Conservation (phyloP, 495 filamentous ascomycete genomes). For the Filosporella fistucella region DNA sequence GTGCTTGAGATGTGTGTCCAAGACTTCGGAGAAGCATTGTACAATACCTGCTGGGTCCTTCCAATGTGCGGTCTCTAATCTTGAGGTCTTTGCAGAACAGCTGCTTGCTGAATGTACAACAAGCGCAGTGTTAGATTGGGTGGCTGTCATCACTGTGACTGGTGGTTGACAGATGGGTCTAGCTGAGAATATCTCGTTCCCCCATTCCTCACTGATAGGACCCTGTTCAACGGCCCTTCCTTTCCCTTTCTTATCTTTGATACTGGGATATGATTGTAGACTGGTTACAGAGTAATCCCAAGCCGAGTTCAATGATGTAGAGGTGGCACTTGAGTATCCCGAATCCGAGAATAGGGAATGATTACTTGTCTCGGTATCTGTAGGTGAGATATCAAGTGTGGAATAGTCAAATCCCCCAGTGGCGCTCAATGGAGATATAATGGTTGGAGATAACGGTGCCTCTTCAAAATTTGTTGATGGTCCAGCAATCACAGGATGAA, state of each 20-base stretch:
- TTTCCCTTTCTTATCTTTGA: slow-evolving; percentile 3
- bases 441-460: slow-evolving; percentile 2
- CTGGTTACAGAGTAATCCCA: slow-evolving; percentile 2
- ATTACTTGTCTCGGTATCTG: slow-evolving; percentile 17
- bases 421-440: slow-evolving; percentile 20
- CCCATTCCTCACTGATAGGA: not conserved
- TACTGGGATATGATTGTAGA: not conserved
- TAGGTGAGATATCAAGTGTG: slow-evolving; percentile 17
- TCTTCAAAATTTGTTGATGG: not conserved
- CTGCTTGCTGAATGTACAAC: slow-evolving; percentile 2
- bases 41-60: slow-evolving; percentile 6
- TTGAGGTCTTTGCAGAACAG: slow-evolving; percentile 6
- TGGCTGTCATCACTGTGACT: not conserved
- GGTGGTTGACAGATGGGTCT: too few species aligned
- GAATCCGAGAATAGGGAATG: slow-evolving; percentile 21
- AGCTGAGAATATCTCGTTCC: not conserved
- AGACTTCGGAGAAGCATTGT: slow-evolving; percentile 18
- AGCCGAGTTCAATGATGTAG: slow-evolving; percentile 9
- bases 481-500: not conserved
- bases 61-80: slow-evolving; percentile 13
- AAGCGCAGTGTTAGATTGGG: not conserved
- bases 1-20: slow-evolving; percentile 21
- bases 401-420: not conserved
- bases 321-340: slow-evolving; percentile 21
- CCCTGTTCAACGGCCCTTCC: not conserved